Evolutionary conservation across 768 basidiomycete genomes (phyloP), one percentile per base, ranked within the genome.

Genomic region (Clitopilus hobsonii): DNA sequence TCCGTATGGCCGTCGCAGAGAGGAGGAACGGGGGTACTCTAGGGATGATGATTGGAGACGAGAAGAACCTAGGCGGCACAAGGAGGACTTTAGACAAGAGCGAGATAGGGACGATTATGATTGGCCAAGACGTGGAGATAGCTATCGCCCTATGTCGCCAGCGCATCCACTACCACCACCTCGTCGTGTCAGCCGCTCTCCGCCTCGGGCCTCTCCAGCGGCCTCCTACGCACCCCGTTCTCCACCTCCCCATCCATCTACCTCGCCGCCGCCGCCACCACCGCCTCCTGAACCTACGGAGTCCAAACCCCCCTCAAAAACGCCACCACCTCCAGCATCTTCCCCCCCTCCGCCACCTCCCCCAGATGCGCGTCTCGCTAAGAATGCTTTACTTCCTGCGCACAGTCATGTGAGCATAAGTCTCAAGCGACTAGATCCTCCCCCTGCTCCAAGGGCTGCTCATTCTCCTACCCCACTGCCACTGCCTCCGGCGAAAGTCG

Each of bases 401-500:
- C 81, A 79, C 58, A 54, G 66, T 2, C 58, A 71, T 1, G 70
- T 79, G 3, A 76, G 74, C n/a, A 73, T 78, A n/a, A 67, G 71
- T 1, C 67, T 77, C 48, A 78, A 75, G 51, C 75, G 74, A 20
- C 79, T 80, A 5, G 68, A 69, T 45, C 14, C 41, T 4, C 41
- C 41, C 10, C 41, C 41, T 1, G 78, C 80, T 0, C 83, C 82
- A 0, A 67, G 68, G 11, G 75, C 70, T 59, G 59, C 63, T 3
- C 79, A 73, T 58, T 83, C 81, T 8, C 82, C 80, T 1, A 67
- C 73, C 5, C 63, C 76, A 0, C 58, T 78, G 49, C 63, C 60
- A 5, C 60, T 56, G 1, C 64, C 64, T 3, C 54, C 60, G 5
- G 57, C 61, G 49, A 53, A 38, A 41, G 30, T 25, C 51, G 45